Evolutionary conservation across 495 filamentous ascomycete species (phyloP), one percentile per base, ranked within the genome.

Genomic region (Xylaria flabelliformis): DNA sequence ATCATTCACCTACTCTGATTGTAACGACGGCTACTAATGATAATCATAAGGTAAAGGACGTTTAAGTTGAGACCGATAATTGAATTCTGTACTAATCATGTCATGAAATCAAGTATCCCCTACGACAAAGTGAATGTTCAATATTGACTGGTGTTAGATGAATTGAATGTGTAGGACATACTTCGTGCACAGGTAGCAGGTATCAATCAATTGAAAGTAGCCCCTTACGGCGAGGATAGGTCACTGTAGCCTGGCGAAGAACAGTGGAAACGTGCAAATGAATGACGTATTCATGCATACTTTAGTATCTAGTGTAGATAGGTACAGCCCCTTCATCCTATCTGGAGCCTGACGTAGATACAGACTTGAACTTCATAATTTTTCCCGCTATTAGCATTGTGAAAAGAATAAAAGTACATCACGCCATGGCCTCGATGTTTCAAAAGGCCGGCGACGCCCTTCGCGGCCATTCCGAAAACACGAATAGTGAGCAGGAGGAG

Each of bases 391-490:
- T 7, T 61, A 36, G 34, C 17, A 39, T 36, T 9, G 61, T 44
- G 21, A 26, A 44, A n/a, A 12, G 26, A 42, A 42, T 44, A 2
- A 64, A 51, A 8, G n/a, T 19, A 41, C n/a, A 56, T 15, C 4
- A 32, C 36, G 73, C 61, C n/a, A 79, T 74, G 74, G 24, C 72
- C 34, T 73, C 70, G 1, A 64, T 76, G 61, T 76, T 79, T 36
- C 70, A 69, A 58, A 79, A 76, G 68, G 75, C 77, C 12, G 59
- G 73, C 42, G 51, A 72, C 12, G 69, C 74, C 17, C 42, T 77
- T 29, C 67, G 74, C 32, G 72, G 75, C 44, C 41, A 62, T 12
- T 15, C 51, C 41, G 41, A 61, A 58, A 64, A n/a, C 32, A 63
- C 66, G 2, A 61, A 56, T 44, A 64, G 55, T 19, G 64, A 69